phyloP scores from a whole-genome alignment of 2,329 filamentous ascomycete genomes.

The Colletotrichum chrysophilum region DNA sequence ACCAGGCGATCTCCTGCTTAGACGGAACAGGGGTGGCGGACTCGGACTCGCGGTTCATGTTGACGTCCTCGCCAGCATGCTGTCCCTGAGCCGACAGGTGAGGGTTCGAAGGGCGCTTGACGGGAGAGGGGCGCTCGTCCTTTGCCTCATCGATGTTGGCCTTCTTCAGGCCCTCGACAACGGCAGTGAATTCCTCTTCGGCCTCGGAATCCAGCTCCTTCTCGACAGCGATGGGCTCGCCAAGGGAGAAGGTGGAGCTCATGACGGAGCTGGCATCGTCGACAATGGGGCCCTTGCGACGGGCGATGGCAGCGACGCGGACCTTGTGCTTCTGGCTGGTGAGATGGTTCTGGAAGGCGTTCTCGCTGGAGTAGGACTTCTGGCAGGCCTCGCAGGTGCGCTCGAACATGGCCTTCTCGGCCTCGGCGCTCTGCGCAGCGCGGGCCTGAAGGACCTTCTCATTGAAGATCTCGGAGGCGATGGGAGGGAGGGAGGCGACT shows the following conservation, averaged over 20 bases:
- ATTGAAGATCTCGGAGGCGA: conserved; percentile 90
- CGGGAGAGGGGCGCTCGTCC: conserved; percentile 50
- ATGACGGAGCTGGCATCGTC: conserved; percentile 81
- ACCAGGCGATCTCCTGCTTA: conserved; percentile 40
- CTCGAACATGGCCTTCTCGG: conserved; percentile 88
- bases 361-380: conserved; percentile 96
- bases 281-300: conserved; percentile 40
- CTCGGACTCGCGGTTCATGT: conserved; percentile 48
- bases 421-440: conserved; percentile 81
- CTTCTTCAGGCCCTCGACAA: conserved; percentile 79
- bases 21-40: conserved; percentile 42
- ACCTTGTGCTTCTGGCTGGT: conserved; percentile 90
- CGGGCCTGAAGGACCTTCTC: conserved; percentile 95
- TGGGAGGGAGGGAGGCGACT: conserved; percentile 87
- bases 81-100: conserved; percentile 45
- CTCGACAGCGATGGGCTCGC: conserved; percentile 70
- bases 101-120: conserved; percentile 61
- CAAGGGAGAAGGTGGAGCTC: conserved; percentile 90
- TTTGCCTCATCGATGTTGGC: conserved; percentile 65
- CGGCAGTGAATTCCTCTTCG: conserved; percentile 77
- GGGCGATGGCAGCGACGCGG: conserved; percentile 53
- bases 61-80: conserved; percentile 42
- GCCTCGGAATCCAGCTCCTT: conserved; percentile 67
- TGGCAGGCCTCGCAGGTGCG: conserved; percentile 81
- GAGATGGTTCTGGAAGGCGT: conserved; percentile 92